Base-by-base conservation (phyloP, 2,329 filamentous ascomycete genomes). In the Phyllosticta paracitricarpa region DNA sequence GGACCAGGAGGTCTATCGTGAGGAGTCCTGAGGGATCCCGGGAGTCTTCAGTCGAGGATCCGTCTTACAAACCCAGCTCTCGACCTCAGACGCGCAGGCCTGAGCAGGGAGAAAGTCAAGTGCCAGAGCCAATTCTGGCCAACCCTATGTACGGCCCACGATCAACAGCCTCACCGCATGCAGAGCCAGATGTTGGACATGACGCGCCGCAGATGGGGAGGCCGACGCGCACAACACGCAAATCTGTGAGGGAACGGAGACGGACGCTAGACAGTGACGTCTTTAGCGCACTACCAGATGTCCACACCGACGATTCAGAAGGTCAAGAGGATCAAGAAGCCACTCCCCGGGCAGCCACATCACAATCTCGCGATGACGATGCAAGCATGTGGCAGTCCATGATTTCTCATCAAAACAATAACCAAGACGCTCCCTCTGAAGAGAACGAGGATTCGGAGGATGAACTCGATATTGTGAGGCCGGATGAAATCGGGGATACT, bases 401-500 rank as follows among this genome's bases (percentile, higher is more conserved):
- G 61, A 24, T 59, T 24, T 56, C 53, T 30, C 19, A 56, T 51
- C 56, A 48, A 7, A 48, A 62, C 19, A 59, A 53, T 58, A 51
- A 52, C 14, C 40, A 61, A 24, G 57, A 48, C 26, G 55, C 58
- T 12, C 26, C 30, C 8, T 51, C n/a, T 54, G 63, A 33, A 9
- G 61, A 64, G 2, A n/a, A 58, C 40, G 35, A 61, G 26, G 33
- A 26, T 17, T 53, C 57, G 9, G 57, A 58, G 22, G 53, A 62
- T 40, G 57, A 59, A 6, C 51, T 59, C 12, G 61, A 59, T 14
- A 59, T 57, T 53, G 25, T 56, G 24, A 58, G 54, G 60, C 48
- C 57, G 12, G 61, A 62, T 28, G 57, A 59, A 3, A 64, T 68
- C 3, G 78, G 78, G 24, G 78, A 80, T 51, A 72, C 74, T 9